phyloP scores from a whole-genome alignment of 2,329 filamentous ascomycete genomes.

The Aspergillus intermedius region DNA sequence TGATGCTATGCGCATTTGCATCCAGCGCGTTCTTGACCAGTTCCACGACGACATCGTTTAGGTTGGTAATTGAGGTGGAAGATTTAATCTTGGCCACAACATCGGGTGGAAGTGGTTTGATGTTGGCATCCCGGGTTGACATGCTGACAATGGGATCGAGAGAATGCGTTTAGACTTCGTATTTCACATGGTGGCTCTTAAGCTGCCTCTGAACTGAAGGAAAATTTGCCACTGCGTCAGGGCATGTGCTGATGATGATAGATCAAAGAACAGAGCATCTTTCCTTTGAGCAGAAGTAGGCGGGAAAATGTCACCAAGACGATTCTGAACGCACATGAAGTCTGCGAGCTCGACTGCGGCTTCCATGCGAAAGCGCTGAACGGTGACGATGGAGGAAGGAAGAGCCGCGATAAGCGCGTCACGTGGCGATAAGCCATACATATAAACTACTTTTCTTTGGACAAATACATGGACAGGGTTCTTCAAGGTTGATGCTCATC shows the following conservation, averaged over 20 bases:
- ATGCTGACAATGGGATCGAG: slow-evolving; percentile 11
- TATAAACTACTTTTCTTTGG: background rate
- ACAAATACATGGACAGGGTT: background rate
- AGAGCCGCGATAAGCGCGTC: background rate
- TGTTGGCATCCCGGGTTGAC: slow-evolving; percentile 33
- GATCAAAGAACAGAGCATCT: background rate
- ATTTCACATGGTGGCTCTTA: background rate
- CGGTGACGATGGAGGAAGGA: background rate
- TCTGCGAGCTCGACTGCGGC: background rate
- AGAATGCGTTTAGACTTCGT: background rate
- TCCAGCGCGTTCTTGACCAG: slow-evolving; percentile 82
- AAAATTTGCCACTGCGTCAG: background rate
- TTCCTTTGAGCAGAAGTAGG: background rate
- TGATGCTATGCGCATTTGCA: slow-evolving; percentile 62
- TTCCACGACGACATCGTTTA: slow-evolving; percentile 64
- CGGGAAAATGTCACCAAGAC: background rate
- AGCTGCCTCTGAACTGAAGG: background rate
- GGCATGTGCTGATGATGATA: background rate
- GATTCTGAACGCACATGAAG: background rate
- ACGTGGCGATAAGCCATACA: background rate
- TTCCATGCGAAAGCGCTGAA: background rate
- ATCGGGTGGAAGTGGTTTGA: slow-evolving; percentile 62
- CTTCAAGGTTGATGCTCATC: no score
- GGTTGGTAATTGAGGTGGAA: slow-evolving; percentile 67
- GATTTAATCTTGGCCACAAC: slow-evolving; percentile 77